Evolutionary conservation across 2,329 filamentous ascomycete genomes (phyloP).

Genomic region (Sarocladiaceae sp.): DNA sequence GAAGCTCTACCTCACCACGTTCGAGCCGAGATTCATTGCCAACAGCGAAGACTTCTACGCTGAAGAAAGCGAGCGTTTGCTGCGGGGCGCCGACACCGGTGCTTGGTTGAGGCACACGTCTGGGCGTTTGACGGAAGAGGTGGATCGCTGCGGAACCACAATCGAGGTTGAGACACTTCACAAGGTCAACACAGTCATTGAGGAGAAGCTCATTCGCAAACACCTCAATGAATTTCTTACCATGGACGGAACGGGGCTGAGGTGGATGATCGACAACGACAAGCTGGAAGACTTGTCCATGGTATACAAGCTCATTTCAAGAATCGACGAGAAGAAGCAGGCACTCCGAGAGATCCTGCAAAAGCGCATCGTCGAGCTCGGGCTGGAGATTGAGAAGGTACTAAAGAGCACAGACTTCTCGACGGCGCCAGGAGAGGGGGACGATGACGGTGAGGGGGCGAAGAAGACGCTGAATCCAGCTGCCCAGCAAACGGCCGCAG

Average conservation of each 20-base stretch:
- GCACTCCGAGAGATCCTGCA: conserved; percentile 67
- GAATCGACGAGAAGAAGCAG: conserved; percentile 68
- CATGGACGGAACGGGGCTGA: conserved; percentile 77
- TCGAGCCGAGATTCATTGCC: conserved; percentile 71
- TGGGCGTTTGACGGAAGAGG: conserved; percentile 71
- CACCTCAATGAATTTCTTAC: conserved; percentile 77
- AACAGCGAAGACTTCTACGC: conserved; percentile 70
- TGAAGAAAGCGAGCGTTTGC: conserved; percentile 64
- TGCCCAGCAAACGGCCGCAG: conserved; percentile 77
- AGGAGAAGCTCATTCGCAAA: conserved; percentile 69
- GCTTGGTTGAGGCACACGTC: conserved; percentile 74
- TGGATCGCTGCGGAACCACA: conserved; percentile 74
- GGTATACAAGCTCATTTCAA: conserved; percentile 70
- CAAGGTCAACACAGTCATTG: conserved; percentile 72
- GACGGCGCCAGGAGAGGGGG: conserved; percentile 31
- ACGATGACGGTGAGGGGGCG: conserved; percentile 39
- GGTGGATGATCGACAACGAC: conserved; percentile 88
- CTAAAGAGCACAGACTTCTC: conserved; percentile 51
- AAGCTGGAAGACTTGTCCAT: conserved; percentile 70
- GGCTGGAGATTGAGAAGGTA: conserved; percentile 71
- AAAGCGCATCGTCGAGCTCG: conserved; percentile 70
- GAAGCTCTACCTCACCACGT: conserved; percentile 76
- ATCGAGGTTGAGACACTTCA: conserved; percentile 65
- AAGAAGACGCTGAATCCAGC: conserved; percentile 37
- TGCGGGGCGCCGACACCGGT: conserved; percentile 73